Evolutionary conservation across 2,329 filamentous ascomycete genomes (phyloP), one percentile per base, ranked within the genome.

Genomic region (Colletotrichum falcatum): DNA sequence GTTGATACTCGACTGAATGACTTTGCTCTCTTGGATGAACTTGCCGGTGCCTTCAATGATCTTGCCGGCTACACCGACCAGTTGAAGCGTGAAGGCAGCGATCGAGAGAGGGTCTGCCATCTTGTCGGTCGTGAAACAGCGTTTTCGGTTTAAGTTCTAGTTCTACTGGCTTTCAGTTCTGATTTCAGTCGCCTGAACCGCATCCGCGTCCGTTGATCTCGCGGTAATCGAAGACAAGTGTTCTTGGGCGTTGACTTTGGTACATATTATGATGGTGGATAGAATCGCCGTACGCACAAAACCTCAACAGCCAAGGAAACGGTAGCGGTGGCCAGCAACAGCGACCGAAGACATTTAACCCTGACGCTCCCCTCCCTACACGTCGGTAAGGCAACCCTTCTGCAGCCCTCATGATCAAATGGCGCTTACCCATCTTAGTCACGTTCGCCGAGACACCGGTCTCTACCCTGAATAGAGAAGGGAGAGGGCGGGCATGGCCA

Each of bases 51-150:
- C 67, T 56, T 74, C 74, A 1, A 69, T 48, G 12, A 77, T 46
- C 56, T 63, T 61, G n/a, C 71, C 70, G 6, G 74, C 73, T 16
- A 75, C 69, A 5, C 62, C 33, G 18, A 73, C 61, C 39, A 78
- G 26, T 51, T 76, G 74, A 26, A 72, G 39, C 5, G 71, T 72
- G 26, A 74, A 72, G 11, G 71, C 64, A 8, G 70, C 61, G 53
- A 74, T 72, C 42, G 74, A 74, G n/a, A 78, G 60, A 9, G 72
- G 73, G 49, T 78, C 77, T n/a, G n/a, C n/a, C 74, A 75, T 74
- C 11, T 28, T 58, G n/a, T 39, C 1, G 23, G 51, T 18, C 23
- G 8, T 18, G 7, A 28, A 8, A 23, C 26, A 30, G 8, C 20
- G 26, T 14, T 64, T 26, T 23, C 26, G 8, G 2, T 5, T n/a